These are phyloP conservation scores for Pulchroboletus neoregius DNA, from an alignment of 1,284 basidiomycete species.

Conservation along the genomic window DNA sequence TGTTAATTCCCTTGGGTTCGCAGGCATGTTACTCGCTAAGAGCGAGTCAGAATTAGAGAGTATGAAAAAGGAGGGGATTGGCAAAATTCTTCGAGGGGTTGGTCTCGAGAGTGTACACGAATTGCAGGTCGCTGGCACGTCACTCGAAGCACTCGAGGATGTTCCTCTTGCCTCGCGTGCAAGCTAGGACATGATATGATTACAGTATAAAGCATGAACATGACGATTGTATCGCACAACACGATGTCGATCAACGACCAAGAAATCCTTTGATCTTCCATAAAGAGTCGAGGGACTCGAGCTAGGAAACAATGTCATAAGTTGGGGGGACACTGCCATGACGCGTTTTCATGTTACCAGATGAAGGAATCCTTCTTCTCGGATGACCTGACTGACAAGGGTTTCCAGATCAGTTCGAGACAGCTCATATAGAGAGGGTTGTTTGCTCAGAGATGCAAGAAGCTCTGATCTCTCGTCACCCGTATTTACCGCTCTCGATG, in stretches of 20 bases:
- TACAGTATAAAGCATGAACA: conserved; percentile 1
- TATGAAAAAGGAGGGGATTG: conserved; percentile 57
- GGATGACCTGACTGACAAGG: conserved; percentile 48
- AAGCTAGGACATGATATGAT: conserved; percentile 1
- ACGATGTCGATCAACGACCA: conserved; percentile 18
- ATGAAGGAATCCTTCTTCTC: conserved; percentile 53
- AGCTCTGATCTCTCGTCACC: conserved; percentile 25
- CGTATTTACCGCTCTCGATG: conserved; percentile 2
- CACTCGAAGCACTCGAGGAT: conserved; percentile 27
- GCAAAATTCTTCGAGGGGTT: conserved; percentile 57
- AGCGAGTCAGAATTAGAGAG: conserved; percentile 68
- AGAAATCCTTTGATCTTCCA: conserved; percentile 40
- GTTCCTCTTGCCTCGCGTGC: background rate
- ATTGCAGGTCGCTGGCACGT: conserved; percentile 46
- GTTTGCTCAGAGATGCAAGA: conserved; percentile 38
- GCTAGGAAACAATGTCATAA: conserved; percentile 31
- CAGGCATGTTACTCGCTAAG: conserved; percentile 81
- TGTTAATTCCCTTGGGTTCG: conserved; percentile 84
- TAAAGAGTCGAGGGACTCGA: conserved; percentile 38
- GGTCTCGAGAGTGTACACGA: conserved; percentile 64
- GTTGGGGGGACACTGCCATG: conserved; percentile 6
- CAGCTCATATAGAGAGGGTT: conserved; percentile 45
- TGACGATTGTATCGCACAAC: background rate
- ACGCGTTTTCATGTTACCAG: conserved; percentile 36
- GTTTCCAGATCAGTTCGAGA: conserved; percentile 44